Conservation (phyloP, 805 yeast species). For the Teunomyces kruisii region DNA sequence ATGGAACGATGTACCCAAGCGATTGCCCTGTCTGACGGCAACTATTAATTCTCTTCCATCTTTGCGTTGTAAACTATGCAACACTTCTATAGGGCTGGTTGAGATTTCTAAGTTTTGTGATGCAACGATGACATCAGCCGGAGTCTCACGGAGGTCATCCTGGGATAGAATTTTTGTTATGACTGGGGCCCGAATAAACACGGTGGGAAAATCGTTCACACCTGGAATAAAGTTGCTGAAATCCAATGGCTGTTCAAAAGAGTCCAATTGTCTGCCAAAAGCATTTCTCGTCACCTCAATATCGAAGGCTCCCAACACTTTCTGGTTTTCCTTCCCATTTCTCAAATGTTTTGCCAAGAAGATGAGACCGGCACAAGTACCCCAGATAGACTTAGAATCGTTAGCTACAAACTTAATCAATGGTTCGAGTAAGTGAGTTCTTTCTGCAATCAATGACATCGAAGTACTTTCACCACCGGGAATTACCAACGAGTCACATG, state of each 20-base stretch:
- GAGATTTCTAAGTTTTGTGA: conserved; percentile 23
- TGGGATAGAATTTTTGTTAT: conserved; percentile 33
- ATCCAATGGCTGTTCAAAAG: conserved; percentile 53
- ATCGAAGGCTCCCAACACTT: conserved; percentile 62
- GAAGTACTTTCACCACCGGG: conserved; percentile 76
- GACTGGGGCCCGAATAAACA: conserved; percentile 79
- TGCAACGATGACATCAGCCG: conserved; percentile 11
- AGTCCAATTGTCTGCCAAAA: conserved; percentile 74
- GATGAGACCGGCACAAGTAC: conserved; percentile 84
- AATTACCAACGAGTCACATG: conserved; percentile 60
- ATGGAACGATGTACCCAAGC: conserved; percentile 76
- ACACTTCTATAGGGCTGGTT: conserved; percentile 35
- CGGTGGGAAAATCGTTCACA: conserved; percentile 40
- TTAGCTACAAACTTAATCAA: conserved; percentile 50
- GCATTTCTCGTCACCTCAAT: conserved; percentile 69
- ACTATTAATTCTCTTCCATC: conserved; percentile 46
- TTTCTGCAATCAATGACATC: conserved; percentile 68
- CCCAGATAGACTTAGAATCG: conserved; percentile 64
- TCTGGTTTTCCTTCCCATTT: conserved; percentile 54
- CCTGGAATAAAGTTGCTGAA: conserved; percentile 44
- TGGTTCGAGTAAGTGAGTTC: conserved; percentile 58
- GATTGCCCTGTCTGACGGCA: conserved; percentile 68
- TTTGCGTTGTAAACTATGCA: conserved; percentile 34
- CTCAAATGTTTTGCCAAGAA: conserved; percentile 55
- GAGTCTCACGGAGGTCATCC: background rate